Evolutionary conservation across 306 rosid species (phyloP).

Genomic region (Prunus fruticosa): DNA sequence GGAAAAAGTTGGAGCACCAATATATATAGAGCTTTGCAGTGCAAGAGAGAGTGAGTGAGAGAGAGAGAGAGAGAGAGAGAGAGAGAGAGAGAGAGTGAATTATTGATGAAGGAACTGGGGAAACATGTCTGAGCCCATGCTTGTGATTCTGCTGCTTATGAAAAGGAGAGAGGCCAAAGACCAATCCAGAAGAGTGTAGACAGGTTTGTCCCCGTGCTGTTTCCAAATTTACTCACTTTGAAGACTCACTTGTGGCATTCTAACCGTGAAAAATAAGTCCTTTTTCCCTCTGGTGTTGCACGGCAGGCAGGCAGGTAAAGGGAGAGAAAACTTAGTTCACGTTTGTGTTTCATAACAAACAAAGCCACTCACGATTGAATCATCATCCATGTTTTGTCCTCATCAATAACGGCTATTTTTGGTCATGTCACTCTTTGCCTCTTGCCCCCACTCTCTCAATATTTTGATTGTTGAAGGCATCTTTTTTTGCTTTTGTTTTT

Average conservation of each 20-base stretch:
- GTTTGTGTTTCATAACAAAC: conserved; percentile 56
- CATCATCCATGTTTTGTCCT: conserved; percentile 62
- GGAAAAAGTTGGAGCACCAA: conserved; percentile 30
- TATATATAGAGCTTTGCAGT: conserved; percentile 45
- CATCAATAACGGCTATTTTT: conserved; percentile 34
- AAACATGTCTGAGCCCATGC: conserved; percentile 62
- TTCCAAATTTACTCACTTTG: neutral
- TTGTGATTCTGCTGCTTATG: conserved; percentile 54
- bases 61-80: conserved; percentile 33
- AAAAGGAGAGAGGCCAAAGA: conserved; percentile 21
- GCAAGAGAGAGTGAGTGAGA: conserved; percentile 18
- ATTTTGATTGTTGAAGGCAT: neutral
- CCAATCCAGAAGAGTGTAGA: conserved; percentile 9
- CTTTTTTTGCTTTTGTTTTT: neutral
- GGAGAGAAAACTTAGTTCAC: conserved; percentile 32
- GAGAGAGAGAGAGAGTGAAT: conserved; percentile 35
- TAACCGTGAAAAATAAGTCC: conserved; percentile 1
- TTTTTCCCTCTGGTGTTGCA: conserved; percentile 15
- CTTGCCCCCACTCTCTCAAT: conserved; percentile 32
- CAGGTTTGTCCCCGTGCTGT: conserved; percentile 12
- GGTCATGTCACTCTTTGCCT: conserved; percentile 12
- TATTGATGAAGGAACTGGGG: conserved; percentile 59
- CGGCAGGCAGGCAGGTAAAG: conserved; percentile 35
- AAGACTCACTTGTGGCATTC: neutral
- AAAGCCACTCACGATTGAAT: conserved; percentile 47